These are phyloP conservation scores for Papiliotrema laurentii DNA, from an alignment of 1,284 basidiomycete genomes.

Conservation along the genomic window DNA sequence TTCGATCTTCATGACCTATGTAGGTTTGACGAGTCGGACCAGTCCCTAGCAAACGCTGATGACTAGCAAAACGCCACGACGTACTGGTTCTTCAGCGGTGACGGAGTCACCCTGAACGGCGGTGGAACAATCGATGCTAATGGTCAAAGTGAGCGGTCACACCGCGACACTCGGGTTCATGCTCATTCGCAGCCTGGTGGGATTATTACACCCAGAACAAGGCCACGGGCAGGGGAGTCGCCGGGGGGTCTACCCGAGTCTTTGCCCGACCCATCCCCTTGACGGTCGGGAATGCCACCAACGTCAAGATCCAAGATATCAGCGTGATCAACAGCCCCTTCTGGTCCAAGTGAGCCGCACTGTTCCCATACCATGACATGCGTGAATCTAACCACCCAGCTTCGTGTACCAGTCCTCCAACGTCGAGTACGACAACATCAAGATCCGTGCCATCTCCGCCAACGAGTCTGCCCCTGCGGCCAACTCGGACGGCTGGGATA, in stretches of 20 bases:
- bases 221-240: slow-evolving; percentile 43
- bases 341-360: slow-evolving; percentile 23
- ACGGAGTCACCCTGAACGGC: slow-evolving; percentile 56
- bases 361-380: neutral
- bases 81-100: slow-evolving; percentile 61
- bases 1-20: slow-evolving; percentile 48
- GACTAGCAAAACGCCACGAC: slow-evolving; percentile 47
- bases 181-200: slow-evolving; percentile 13
- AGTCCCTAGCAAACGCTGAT: neutral
- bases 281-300: slow-evolving; percentile 57
- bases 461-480: slow-evolving; percentile 23
- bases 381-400: slow-evolving; percentile 6
- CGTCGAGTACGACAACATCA: slow-evolving; percentile 25
- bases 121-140: slow-evolving; percentile 25
- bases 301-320: slow-evolving; percentile 54
- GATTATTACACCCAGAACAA: slow-evolving; percentile 32
- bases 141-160: slow-evolving; percentile 55
- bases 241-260: slow-evolving; percentile 51
- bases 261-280: slow-evolving; percentile 60
- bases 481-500: slow-evolving; percentile 64
- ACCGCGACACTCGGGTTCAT: slow-evolving; percentile 14
- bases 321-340: slow-evolving; percentile 34
- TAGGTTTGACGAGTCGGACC: slow-evolving; percentile 44
- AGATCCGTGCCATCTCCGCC: slow-evolving; percentile 18
- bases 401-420: slow-evolving; percentile 26